Conservation (phyloP, 2,329 filamentous ascomycete species). For the Alternaria sp. region DNA sequence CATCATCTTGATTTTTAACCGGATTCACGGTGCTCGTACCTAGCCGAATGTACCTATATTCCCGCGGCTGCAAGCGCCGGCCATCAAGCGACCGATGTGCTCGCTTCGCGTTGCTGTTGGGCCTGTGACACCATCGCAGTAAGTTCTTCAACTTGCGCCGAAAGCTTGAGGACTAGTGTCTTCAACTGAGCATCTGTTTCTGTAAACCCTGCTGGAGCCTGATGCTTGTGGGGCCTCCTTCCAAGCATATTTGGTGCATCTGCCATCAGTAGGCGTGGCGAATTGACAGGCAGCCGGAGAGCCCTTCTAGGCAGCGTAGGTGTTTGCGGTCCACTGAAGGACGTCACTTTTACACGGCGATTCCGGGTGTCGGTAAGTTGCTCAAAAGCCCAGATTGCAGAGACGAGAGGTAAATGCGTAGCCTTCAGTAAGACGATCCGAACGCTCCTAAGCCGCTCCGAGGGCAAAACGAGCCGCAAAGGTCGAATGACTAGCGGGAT, state of each 20-base stretch:
- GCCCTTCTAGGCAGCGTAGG: constrained; percentile 34
- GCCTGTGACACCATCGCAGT: constrained; percentile 51
- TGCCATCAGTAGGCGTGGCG: constrained; percentile 42
- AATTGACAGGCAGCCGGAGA: constrained; percentile 44
- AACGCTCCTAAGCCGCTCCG: constrained; percentile 69
- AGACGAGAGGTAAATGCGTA: constrained; percentile 73
- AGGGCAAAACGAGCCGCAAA: constrained; percentile 72
- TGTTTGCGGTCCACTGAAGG: constrained; percentile 47
- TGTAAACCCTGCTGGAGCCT: constrained; percentile 31
- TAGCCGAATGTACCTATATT: constrained; percentile 19
- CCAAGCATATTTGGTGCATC: constrained; percentile 31
- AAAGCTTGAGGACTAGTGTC: constrained; percentile 51
- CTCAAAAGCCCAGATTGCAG: constrained; percentile 74
- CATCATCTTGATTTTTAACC: constrained; percentile 25
- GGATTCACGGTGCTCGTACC: constrained; percentile 16
- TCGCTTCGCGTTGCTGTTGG: constrained; percentile 45
- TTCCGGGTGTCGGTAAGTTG: constrained; percentile 43
- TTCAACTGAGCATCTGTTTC: constrained; percentile 47
- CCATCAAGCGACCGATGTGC: constrained; percentile 42
- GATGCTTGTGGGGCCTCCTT: constrained; percentile 28
- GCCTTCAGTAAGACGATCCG: constrained; percentile 67
- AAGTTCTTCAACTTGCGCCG: constrained; percentile 52
- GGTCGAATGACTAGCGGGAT: constrained; percentile 78
- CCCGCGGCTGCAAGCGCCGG: constrained; percentile 48
- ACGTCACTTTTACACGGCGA: constrained; percentile 29